Percentiles rank a stretch among this genome's conserved stretches.
Evolutionary conservation across 1,139 yeast species (phyloP).

Genomic region (Kodamaea anthophila): DNA sequence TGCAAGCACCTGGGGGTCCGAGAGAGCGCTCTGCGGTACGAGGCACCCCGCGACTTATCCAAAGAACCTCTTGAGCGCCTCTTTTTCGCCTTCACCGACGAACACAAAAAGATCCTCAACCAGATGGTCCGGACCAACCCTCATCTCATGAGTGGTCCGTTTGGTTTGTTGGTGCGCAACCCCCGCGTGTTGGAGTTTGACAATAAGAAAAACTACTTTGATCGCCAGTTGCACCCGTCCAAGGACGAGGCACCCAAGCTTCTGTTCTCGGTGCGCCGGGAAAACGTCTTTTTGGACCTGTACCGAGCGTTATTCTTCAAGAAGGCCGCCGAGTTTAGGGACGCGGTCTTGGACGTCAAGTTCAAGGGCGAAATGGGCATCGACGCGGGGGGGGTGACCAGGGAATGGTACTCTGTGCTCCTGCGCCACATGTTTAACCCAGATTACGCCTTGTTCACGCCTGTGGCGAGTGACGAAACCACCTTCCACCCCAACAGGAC

Average conservation of each 20-base stretch:
- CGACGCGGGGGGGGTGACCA: constrained; percentile 96
- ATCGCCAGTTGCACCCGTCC: constrained; percentile 55
- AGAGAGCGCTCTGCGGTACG: constrained; percentile 56
- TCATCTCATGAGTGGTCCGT: constrained; percentile 93
- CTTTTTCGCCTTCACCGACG: constrained; percentile 84
- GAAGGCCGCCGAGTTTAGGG: constrained; percentile 66
- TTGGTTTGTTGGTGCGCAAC: constrained; percentile 81
- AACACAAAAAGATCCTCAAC: constrained; percentile 82
- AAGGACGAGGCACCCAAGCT: constrained; percentile 44
- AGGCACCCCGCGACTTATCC: constrained; percentile 59
- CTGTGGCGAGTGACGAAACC: constrained; percentile 87
- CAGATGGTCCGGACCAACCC: constrained; percentile 92
- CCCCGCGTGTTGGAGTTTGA: constrained; percentile 92
- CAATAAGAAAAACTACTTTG: constrained; percentile 83
- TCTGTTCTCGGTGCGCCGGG: constrained; percentile 70
- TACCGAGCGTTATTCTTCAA: constrained; percentile 81
- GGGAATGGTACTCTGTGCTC: constrained; percentile 96
- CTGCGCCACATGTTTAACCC: constrained; percentile 96
- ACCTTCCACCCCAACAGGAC: constrained; percentile 95
- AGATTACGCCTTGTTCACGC: constrained; percentile 86
- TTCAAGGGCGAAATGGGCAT: constrained; percentile 95
- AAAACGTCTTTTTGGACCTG: constrained; percentile 88
- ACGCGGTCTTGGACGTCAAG: constrained; percentile 67
- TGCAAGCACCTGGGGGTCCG: constrained; percentile 80
- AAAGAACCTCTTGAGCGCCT: constrained; percentile 73